phyloP scores from a whole-genome alignment of 768 basidiomycete species.

The Amanita rimosa region DNA sequence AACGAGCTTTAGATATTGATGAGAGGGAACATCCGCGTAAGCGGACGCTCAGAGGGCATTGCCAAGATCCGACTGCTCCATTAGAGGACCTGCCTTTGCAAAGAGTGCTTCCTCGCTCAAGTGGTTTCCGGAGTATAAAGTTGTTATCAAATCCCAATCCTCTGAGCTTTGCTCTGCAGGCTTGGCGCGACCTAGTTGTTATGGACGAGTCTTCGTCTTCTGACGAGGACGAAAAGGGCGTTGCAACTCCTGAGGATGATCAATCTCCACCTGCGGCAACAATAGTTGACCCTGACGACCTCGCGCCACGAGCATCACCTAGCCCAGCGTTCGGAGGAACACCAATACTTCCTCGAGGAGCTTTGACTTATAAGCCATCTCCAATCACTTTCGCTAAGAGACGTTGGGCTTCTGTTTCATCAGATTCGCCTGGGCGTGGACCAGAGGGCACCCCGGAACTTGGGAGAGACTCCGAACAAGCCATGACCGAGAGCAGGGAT shows the following conservation, averaged over 20 bases:
- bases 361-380: constrained; percentile 47
- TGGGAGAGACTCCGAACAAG: neutral
- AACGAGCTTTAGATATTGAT: constrained; percentile 20
- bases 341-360: constrained; percentile 21
- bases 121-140: constrained; percentile 31
- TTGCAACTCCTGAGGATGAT: constrained; percentile 50
- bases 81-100: constrained; percentile 15
- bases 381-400: constrained; percentile 54
- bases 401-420: constrained; percentile 37
- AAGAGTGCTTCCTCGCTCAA: constrained; percentile 29
- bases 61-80: constrained; percentile 11
- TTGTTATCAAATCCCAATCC: constrained; percentile 52
- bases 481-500: neutral
- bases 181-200: constrained; percentile 39
- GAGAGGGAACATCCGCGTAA: constrained; percentile 25
- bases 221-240: constrained; percentile 36
- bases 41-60: constrained; percentile 9
- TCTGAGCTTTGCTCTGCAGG: constrained; percentile 43
- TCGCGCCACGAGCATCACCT: constrained; percentile 8
- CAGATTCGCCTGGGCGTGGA: constrained; percentile 15
- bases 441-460: neutral
- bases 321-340: constrained; percentile 9
- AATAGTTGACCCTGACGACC: constrained; percentile 14
- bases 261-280: constrained; percentile 28
- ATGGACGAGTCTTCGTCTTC: constrained; percentile 29